Base-by-base conservation (phyloP, 176 grass and related monocot species). In the Carex littledalei region DNA sequence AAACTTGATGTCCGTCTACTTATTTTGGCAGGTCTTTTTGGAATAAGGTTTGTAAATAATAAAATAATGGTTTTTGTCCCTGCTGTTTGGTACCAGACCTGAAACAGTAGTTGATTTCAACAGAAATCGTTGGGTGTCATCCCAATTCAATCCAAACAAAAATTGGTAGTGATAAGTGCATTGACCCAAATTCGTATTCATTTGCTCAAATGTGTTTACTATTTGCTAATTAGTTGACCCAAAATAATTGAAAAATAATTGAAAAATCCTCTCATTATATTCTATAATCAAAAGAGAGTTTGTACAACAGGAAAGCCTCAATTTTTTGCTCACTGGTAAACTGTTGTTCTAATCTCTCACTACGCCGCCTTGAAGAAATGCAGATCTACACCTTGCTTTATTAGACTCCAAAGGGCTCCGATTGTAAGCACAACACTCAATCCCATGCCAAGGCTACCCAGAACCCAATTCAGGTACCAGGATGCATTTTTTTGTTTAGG, bases 401-500 rank as follows among this genome's bases (percentile, higher is more conserved):
- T 89, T 13, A 99, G 80, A 12, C 85, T 90, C 97, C 97, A 92
- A 10, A 96, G 4, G 11, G 88, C 92, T 2, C 85, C 97, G 50
- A 88, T 81, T 2, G 91, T 77, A 65, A 99, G 83, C n/a, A 92
- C 84, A 1, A 92, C 21, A 84, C 93, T 99, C 8, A 96, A 41
- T 21, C 49, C 61, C 87, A 99, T 90, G 4, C 93, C 95, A 17
- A 90, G 37, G 86, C 84, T 82, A 2, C 95, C 95, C 35, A 98
- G 85, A 5, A 65, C 63, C 93, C 93, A 98, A 89, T 98, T 98
- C 83, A 88, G 24, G 85, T 61, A 88, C 95, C 91, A 95, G 79
- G 68, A 89, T 22, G 52, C 84, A 3, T 79, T 76, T 49, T 91
- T 92, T 56, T 37, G 87, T 11, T 74, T 60, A 2, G 97, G 91